Percentiles rank a stretch among this genome's conserved stretches.
phyloP scores from a whole-genome alignment of 1,284 basidiomycete genomes.

The Meira nashicola region DNA sequence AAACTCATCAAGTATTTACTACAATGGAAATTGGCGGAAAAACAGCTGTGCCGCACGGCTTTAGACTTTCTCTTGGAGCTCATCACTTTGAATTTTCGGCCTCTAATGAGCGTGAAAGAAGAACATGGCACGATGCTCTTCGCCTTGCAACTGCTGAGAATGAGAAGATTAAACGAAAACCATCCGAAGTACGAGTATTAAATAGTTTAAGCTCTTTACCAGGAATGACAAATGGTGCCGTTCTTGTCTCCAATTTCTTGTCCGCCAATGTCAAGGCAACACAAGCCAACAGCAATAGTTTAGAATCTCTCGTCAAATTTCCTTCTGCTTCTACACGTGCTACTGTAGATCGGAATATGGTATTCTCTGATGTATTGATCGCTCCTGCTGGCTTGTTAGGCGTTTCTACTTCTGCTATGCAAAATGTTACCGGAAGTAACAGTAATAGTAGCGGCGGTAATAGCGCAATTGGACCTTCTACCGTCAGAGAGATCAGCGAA shows the following conservation, averaged over 20 bases:
- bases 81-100: slow-evolving; percentile 51
- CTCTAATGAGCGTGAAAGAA: slow-evolving; percentile 37
- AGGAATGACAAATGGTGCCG: slow-evolving; percentile 11
- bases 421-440: slow-evolving; percentile 5
- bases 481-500: slow-evolving; percentile 10
- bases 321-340: slow-evolving; percentile 32
- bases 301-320: slow-evolving; percentile 31
- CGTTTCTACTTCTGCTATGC: background rate
- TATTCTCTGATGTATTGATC: slow-evolving; percentile 39
- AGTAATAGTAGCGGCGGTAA: slow-evolving; percentile 4
- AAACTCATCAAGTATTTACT: slow-evolving; percentile 10
- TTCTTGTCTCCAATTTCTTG: slow-evolving; percentile 33
- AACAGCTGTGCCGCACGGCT: slow-evolving; percentile 34
- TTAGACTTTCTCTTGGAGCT: slow-evolving; percentile 36
- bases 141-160: slow-evolving; percentile 23
- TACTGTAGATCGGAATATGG: slow-evolving; percentile 44
- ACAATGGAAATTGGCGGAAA: background rate
- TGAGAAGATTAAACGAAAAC: no score
- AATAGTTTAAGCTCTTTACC: slow-evolving; percentile 23
- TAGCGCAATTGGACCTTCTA: background rate
- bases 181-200: slow-evolving; percentile 8
- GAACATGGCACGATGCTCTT: slow-evolving; percentile 40
- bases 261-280: slow-evolving; percentile 28
- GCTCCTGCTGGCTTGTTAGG: background rate
- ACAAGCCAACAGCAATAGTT: slow-evolving; percentile 25